Base-by-base conservation (phyloP, 495 filamentous ascomycete species). In the Darksidea phi region DNA sequence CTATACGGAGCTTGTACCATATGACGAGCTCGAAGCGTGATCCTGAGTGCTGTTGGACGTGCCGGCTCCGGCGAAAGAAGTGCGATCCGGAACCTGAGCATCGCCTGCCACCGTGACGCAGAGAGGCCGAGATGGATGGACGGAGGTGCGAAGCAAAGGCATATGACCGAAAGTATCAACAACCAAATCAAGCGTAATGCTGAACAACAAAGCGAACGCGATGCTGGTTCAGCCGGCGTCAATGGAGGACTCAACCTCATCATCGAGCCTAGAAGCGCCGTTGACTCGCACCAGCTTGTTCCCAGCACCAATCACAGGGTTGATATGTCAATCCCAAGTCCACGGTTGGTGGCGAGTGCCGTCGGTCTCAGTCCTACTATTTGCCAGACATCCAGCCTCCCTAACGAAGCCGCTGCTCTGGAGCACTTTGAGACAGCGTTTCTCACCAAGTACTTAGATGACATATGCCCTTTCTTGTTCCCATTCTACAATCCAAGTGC, bases 391-490 rank as follows among this genome's bases (percentile, higher is more conserved):
- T 4, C 13, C 13, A n/a, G 41, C 6, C 15, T 15, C 41, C 3
- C 41, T 15, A 6, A 15, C 41, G 18, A 43, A 6, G 3, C 15
- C 15, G 41, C 13, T 43, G 18, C 28, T 32, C 28, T 4, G 13
- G 41, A 43, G 18, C 15, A 43, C 41, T 43, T 57, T 34, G 54
- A 57, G 41, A 46, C 42, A 5, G 54, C 45, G 3, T 57, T 57
- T 41, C 17, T 57, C 42, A 48, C 47, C 21, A 57, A 57, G 26
- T 57, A 57, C 20, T 25, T 57, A 12, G 54, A 57, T 41, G 45
- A 23, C 26, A 41, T 57, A 6, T 48, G 32, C 23, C 54, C 54
- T 20, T 17, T 26, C 24, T 41, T 57, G 4, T 57, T 57, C 41
- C 54, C 54, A 10, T 57, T 57, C 41, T 57, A 57, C 21, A 38